Evolutionary conservation across 1,139 yeast genomes (phyloP).

Genomic region (Arxiozyma slooffiae): DNA sequence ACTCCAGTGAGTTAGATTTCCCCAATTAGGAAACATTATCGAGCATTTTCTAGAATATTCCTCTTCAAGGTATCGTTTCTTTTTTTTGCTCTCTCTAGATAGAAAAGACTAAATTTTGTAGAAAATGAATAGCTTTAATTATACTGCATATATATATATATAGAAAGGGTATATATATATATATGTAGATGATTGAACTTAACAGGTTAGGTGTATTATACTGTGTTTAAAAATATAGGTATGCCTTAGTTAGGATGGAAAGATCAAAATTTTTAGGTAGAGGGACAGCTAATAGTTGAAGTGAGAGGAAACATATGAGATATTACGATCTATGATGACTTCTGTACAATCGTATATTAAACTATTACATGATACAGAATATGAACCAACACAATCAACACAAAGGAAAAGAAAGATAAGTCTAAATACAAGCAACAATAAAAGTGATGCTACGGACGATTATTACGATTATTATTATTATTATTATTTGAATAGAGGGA

Average conservation of each 20-base stretch:
- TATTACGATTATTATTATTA: too few relatives aligned
- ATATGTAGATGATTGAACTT: too few relatives aligned
- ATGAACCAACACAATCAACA: background rate
- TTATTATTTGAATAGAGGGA: background rate
- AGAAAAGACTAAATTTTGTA: too few relatives aligned
- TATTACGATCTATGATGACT: background rate
- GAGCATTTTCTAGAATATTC: background rate
- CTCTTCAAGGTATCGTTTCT: background rate
- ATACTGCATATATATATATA: too few relatives aligned
- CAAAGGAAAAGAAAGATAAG: constrained; percentile 1
- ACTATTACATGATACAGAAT: background rate
- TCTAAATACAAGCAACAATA: background rate
- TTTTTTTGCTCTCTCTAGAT: background rate
- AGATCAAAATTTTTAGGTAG: too few relatives aligned
- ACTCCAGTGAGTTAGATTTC: too few relatives aligned
- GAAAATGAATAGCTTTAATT: too few relatives aligned
- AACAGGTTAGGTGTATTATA: too few relatives aligned
- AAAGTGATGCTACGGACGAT: too few relatives aligned
- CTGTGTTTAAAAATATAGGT: too few relatives aligned
- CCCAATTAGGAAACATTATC: background rate
- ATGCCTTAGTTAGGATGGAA: too few relatives aligned
- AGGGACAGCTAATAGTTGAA: background rate
- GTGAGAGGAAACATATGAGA: background rate
- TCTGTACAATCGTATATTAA: background rate
- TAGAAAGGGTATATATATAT: too few relatives aligned